Conservation (phyloP, 371 early-diverging fungal genomes). For the Parasitella parasitica region DNA sequence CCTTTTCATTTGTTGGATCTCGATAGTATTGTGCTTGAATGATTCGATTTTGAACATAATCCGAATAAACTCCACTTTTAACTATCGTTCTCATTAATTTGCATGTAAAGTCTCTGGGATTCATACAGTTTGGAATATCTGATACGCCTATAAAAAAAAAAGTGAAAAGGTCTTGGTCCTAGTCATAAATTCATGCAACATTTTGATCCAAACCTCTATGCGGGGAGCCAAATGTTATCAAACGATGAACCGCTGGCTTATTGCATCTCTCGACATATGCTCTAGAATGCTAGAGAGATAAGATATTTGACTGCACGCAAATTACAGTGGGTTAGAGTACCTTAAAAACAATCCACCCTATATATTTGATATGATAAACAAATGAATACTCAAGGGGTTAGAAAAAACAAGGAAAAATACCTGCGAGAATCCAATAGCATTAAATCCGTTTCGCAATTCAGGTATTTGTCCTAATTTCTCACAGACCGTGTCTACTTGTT, state of each 20-base stretch:
- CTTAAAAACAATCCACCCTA: slow-evolving; percentile 63
- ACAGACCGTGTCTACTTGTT: slow-evolving; percentile 68
- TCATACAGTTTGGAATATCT: slow-evolving; percentile 79
- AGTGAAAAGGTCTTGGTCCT: not conserved
- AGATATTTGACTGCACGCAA: not conserved
- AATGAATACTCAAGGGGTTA: not conserved
- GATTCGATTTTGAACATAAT: slow-evolving; percentile 76
- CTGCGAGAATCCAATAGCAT: slow-evolving; percentile 96
- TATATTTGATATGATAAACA: not conserved
- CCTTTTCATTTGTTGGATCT: slow-evolving; percentile 58
- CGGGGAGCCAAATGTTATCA: slow-evolving; percentile 89
- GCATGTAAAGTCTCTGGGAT: slow-evolving; percentile 56
- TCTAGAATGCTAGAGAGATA: slow-evolving; percentile 29
- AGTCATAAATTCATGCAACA: not conserved
- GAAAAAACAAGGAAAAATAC: slow-evolving; percentile 23
- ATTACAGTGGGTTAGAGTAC: slow-evolving; percentile 23
- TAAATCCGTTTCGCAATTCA: slow-evolving; percentile 73
- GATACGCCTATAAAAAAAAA: slow-evolving; percentile 59
- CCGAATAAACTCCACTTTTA: slow-evolving; percentile 73
- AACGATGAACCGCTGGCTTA: slow-evolving; percentile 66
- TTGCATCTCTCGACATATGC: slow-evolving; percentile 84
- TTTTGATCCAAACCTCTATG: slow-evolving; percentile 56
- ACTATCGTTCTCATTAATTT: slow-evolving; percentile 67
- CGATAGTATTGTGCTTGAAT: slow-evolving; percentile 94
- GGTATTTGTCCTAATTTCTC: slow-evolving; percentile 51